Percentiles rank a stretch among this genome's conserved stretches.
These are phyloP conservation scores for Williopsis jadinii DNA, from an alignment of 1,139 yeast genomes.

Conservation along the genomic window DNA sequence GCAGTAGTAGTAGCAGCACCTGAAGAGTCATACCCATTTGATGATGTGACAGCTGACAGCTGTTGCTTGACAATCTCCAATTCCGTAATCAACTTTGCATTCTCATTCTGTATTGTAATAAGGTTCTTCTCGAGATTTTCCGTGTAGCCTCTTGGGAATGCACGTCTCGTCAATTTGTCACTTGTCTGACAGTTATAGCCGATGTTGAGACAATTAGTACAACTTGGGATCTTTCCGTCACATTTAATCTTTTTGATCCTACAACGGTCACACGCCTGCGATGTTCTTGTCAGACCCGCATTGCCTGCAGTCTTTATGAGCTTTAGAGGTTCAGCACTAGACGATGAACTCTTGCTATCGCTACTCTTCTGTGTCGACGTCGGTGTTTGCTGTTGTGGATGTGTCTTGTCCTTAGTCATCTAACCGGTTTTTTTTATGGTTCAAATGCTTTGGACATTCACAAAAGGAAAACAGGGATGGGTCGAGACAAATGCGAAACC, in stretches of 20 bases:
- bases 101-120: constrained; percentile 50
- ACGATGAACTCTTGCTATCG: no score
- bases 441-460: no score
- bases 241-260: constrained; percentile 71
- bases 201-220: constrained; percentile 57
- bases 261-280: constrained; percentile 80
- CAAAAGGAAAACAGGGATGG: no score
- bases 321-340: constrained; percentile 8
- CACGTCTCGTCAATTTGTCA: constrained; percentile 65
- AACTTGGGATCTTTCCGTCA: constrained; percentile 60
- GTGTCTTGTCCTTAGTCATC: no score
- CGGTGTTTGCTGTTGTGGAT: no score
- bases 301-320: constrained; percentile 20
- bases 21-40: no score
- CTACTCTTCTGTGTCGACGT: no score
- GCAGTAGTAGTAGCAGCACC: not conserved
- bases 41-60: not conserved
- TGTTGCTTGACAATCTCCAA: constrained; percentile 9
- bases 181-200: constrained; percentile 65
- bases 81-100: constrained; percentile 10
- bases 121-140: constrained; percentile 62
- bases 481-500: no score
- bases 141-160: constrained; percentile 72
- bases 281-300: constrained; percentile 35
- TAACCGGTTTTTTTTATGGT: no score